Evolutionary conservation across 2,329 filamentous ascomycete species (phyloP), one percentile per base, ranked within the genome.

Genomic region (Apiospora pterosperma): DNA sequence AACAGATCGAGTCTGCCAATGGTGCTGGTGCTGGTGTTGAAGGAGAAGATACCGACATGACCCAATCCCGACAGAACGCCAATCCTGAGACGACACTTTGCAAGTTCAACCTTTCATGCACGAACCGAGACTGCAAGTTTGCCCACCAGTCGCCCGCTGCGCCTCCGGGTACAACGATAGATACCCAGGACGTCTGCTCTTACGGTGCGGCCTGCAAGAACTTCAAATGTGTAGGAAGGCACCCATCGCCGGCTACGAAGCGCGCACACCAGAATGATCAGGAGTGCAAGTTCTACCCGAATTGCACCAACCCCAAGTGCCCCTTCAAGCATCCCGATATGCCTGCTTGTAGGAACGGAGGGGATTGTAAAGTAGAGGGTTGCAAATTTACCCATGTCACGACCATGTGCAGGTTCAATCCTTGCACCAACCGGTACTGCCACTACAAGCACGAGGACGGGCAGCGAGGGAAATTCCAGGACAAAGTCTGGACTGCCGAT

Each of bases 141-240:
- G 96, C 93, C 21, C 96, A 99, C 74, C 95, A 97, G 79, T 97
- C 94, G 19, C 93, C 96, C 2, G 93, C 92, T 2, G 94, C 95
- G 36, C 91, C 92, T 4, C 90, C 90, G 2, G 92, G 91, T 34
- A 87, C 86, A 2, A 85, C 89, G 0, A 84, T 98, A 65, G 96
- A 98, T 76, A 84, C 94, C 69, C 87, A 84, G 65, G 93, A 97
- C 72, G 83, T 85, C 21, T 99, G 96, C 81, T 86, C 86, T 21
- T 98, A 92, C 72, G 95, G 93, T 23, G 93, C 89, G 2, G 93
- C 93, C 10, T 99, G 96, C 87, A 97, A 96, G 80, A 99, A 98
- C 83, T 86, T 88, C 73, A 98, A 98, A 80, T 99, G 96, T 75
- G 92, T 91, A 10, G 94, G 87, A 36, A 92, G 93, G 65, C 96